These are phyloP conservation scores for Penicillium rolfsii DNA, from an alignment of 2,329 filamentous ascomycete genomes.

Conservation along the genomic window DNA sequence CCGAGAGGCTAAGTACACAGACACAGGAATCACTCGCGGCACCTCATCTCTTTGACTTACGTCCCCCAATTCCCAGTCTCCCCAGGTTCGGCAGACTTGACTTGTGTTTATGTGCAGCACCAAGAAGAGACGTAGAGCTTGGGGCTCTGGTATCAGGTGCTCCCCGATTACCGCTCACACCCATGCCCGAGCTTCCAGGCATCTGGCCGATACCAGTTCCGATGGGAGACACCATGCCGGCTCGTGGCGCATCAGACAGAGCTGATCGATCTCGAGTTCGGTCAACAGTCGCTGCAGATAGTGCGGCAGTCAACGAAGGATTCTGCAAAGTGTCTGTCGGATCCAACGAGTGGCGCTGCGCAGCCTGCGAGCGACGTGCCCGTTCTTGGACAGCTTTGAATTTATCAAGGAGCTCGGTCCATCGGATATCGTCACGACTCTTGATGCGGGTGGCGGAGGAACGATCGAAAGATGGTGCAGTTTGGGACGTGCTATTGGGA, in stretches of 20 bases:
- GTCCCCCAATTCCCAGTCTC: conserved; percentile 70
- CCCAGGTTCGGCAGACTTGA: conserved; percentile 71
- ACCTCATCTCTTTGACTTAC: conserved; percentile 52
- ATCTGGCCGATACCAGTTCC: conserved; percentile 43
- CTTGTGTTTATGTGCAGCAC: conserved; percentile 60
- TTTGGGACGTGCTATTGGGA: conserved; percentile 20
- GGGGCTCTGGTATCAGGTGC: conserved; percentile 26
- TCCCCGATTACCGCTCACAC: conserved; percentile 51
- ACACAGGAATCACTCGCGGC: not conserved
- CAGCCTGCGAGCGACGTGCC: conserved; percentile 69
- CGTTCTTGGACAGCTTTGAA: conserved; percentile 90
- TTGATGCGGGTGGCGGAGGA: conserved; percentile 71
- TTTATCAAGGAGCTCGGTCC: conserved; percentile 91
- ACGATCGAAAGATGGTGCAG: conserved; percentile 64
- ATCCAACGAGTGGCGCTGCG: conserved; percentile 48
- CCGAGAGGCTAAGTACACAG: conserved; percentile 4
- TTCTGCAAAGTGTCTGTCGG: conserved; percentile 56
- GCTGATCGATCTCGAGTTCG: conserved; percentile 36
- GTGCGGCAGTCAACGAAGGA: conserved; percentile 37
- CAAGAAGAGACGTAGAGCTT: conserved; percentile 29
- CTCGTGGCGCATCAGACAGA: conserved; percentile 41
- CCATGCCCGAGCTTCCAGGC: conserved; percentile 17
- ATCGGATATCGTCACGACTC: conserved; percentile 85
- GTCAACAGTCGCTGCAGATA: conserved; percentile 36
- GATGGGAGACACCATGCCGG: conserved; percentile 38